phyloP scores from a whole-genome alignment of 2,329 filamentous ascomycete species.

The Dryadomyces sulphureus region DNA sequence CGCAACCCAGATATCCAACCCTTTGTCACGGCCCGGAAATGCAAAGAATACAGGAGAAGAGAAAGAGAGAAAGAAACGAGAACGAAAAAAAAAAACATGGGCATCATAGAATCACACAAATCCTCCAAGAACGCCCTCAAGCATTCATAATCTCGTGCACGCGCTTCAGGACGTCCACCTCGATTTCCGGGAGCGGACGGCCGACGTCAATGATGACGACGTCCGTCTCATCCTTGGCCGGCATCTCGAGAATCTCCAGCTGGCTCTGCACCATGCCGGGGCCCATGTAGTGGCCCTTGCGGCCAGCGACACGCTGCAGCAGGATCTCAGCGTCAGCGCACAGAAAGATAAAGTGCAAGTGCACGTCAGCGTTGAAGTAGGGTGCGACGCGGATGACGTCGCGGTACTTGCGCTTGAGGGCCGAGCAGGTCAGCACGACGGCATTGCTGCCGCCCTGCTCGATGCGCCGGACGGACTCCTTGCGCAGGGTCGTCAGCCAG shows the following conservation, averaged over 20 bases:
- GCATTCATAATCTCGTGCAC: conserved; percentile 20
- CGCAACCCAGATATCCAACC: background rate
- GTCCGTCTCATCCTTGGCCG: conserved; percentile 54
- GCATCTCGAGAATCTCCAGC: conserved; percentile 74
- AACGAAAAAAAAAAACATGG: background rate
- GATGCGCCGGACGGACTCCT: conserved; percentile 46
- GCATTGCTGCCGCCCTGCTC: conserved; percentile 46
- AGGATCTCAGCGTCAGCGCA: conserved; percentile 62
- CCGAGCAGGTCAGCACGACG: conserved; percentile 93
- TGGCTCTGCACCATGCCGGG: conserved; percentile 91
- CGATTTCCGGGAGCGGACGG: conserved; percentile 41
- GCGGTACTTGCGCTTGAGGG: conserved; percentile 91
- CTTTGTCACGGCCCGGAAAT: background rate
- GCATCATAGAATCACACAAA: background rate
- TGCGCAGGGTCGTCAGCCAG: conserved; percentile 71
- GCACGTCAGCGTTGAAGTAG: conserved; percentile 58
- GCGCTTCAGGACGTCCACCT: conserved; percentile 40
- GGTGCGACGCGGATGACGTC: conserved; percentile 75
- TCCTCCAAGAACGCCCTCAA: too few relatives aligned
- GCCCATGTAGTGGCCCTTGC: conserved; percentile 89
- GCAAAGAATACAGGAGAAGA: background rate
- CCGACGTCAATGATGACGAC: conserved; percentile 58
- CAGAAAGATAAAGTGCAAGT: conserved; percentile 87
- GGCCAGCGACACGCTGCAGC: conserved; percentile 55
- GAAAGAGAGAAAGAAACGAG: background rate